phyloP scores from a whole-genome alignment of 176 grass and related monocot genomes.

The Puccinellia tenuiflora region DNA sequence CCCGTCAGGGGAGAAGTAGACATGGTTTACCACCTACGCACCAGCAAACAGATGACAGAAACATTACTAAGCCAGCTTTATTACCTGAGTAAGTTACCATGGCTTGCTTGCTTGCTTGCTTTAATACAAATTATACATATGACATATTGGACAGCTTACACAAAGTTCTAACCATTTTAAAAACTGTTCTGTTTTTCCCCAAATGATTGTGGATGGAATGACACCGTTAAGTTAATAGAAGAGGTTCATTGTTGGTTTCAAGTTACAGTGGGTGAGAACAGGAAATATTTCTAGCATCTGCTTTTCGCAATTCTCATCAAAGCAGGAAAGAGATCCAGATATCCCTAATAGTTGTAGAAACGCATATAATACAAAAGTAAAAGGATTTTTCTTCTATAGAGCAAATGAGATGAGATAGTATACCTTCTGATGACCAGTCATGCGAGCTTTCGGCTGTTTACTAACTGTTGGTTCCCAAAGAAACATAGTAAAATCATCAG shows the following conservation, averaged over 20 bases:
- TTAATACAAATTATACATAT: not conserved
- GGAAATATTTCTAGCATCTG: not conserved
- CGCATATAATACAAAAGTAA: not conserved
- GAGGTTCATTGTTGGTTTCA: not conserved
- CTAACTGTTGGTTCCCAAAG: slow-evolving; percentile 81
- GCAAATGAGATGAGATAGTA: not conserved
- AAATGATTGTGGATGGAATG: not conserved
- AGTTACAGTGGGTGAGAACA: not conserved
- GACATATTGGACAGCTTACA: not conserved
- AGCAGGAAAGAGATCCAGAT: not conserved
- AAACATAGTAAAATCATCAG: slow-evolving; percentile 97
- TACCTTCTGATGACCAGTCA: slow-evolving; percentile 99
- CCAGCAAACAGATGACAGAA: slow-evolving; percentile 1
- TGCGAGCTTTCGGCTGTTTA: slow-evolving; percentile 75
- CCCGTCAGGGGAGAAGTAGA: slow-evolving; percentile 98
- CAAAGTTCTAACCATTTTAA: slow-evolving; percentile 1
- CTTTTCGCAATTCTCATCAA: not conserved
- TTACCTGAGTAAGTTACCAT: not conserved
- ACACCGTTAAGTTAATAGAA: not conserved
- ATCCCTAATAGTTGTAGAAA: not conserved
- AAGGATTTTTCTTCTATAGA: not conserved
- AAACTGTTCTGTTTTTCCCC: not conserved
- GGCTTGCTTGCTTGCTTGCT: not conserved
- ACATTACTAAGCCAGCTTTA: not conserved
- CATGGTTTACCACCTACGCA: slow-evolving; percentile 86